phyloP scores from a whole-genome alignment of 257 asterid species.

The Rehmannia glutinosa region DNA sequence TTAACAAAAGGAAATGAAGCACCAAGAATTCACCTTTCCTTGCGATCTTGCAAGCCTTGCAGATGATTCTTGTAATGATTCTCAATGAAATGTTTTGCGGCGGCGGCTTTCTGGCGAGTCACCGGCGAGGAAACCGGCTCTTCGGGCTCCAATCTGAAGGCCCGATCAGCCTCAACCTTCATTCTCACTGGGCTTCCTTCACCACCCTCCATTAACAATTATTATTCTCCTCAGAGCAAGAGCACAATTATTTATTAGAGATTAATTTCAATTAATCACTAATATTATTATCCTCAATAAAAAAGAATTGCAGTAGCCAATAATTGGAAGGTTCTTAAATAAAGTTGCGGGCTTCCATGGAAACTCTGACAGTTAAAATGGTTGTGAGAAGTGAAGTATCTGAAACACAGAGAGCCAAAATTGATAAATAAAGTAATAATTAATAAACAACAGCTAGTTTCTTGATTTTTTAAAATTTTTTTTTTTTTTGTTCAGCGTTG shows the following conservation, averaged over 20 bases:
- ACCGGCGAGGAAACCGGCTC: slow-evolving; percentile 86
- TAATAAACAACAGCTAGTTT: not conserved
- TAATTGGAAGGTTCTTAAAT: slow-evolving; percentile 21
- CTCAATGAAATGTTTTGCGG: slow-evolving; percentile 91
- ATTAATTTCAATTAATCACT: too few relatives aligned
- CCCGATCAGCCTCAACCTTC: slow-evolving; percentile 40
- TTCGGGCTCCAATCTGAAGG: slow-evolving; percentile 58
- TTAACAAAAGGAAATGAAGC: too few relatives aligned
- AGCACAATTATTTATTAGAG: too few relatives aligned
- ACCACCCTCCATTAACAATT: slow-evolving; percentile 42
- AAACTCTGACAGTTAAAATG: slow-evolving; percentile 18
- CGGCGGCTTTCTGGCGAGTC: slow-evolving; percentile 90
- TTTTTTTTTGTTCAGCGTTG: slow-evolving; percentile 11
- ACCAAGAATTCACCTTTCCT: slow-evolving; percentile 57
- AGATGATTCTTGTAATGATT: slow-evolving; percentile 88
- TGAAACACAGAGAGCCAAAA: slow-evolving; percentile 19
- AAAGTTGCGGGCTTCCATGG: slow-evolving; percentile 7
- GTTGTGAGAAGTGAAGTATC: slow-evolving; percentile 23
- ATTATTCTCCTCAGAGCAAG: slow-evolving; percentile 31
- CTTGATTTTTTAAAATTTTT: not conserved
- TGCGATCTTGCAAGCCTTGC: slow-evolving; percentile 95
- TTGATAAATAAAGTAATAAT: too few relatives aligned
- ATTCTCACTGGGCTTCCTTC: slow-evolving; percentile 49
- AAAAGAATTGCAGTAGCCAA: not conserved
- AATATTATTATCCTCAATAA: not conserved